Conservation (phyloP, 2,329 filamentous ascomycete species). For the Verticillium nubilum region DNA sequence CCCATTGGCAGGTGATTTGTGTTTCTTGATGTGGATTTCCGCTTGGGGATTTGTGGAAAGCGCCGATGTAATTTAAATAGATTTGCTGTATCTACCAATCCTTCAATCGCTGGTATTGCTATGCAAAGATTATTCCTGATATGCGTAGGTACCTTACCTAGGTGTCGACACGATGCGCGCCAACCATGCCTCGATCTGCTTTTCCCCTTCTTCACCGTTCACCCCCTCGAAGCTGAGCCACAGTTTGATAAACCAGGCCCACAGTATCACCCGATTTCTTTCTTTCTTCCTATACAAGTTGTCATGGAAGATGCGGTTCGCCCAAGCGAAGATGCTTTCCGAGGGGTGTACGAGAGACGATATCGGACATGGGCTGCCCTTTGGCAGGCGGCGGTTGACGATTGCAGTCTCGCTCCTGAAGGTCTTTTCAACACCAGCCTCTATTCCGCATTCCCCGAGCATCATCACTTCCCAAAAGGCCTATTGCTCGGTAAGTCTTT, state of each 20-base stretch:
- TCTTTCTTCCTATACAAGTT: background rate
- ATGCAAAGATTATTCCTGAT: too few relatives aligned
- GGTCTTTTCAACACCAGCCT: conserved; percentile 3
- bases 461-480: conserved; percentile 16
- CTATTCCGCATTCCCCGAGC: conserved; percentile 11
- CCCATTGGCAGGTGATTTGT: too few relatives aligned
- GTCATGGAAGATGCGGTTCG: conserved; percentile 14
- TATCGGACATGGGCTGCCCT: conserved; percentile 19
- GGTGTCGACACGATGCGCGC: too few relatives aligned
- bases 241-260: background rate
- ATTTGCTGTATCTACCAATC: too few relatives aligned
- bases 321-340: conserved; percentile 16
- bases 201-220: background rate
- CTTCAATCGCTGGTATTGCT: too few relatives aligned
- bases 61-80: too few relatives aligned
- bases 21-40: too few relatives aligned
- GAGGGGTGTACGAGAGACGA: conserved; percentile 18
- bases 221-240: background rate
- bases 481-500: conserved; percentile 13
- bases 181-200: background rate
- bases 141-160: too few relatives aligned
- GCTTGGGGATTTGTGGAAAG: too few relatives aligned
- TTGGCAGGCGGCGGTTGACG: conserved; percentile 4
- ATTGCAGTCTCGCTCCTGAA: conserved; percentile 7
- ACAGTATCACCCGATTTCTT: background rate